Conservation (phyloP, 441 rosid species). For the Brassica hybrid region DNA sequence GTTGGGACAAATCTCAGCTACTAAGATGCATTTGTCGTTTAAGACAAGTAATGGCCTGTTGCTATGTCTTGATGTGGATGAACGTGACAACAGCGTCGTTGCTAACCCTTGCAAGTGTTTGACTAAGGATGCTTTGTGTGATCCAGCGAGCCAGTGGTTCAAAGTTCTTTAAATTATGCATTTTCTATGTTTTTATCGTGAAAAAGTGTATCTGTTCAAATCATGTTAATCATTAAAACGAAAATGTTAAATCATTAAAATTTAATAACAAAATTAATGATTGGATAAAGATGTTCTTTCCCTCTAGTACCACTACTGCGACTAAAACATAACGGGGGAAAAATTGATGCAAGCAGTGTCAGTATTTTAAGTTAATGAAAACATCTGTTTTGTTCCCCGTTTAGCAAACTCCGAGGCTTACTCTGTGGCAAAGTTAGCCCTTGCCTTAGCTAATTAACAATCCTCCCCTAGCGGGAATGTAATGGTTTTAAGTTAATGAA, state of each 20-base stretch:
- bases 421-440: no score
- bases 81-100: neutral
- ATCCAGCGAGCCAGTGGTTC: constrained; percentile 5
- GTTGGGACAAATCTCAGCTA: constrained; percentile 4
- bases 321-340: neutral
- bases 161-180: neutral
- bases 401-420: no score
- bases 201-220: neutral
- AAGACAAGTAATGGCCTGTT: constrained; percentile 1
- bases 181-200: neutral
- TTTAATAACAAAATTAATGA: neutral
- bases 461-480: no score
- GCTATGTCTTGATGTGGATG: constrained; percentile 2
- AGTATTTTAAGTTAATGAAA: no score
- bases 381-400: no score
- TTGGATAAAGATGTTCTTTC: neutral
- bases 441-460: no score
- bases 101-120: constrained; percentile 12
- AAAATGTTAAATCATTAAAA: neutral
- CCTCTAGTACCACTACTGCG: neutral
- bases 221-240: neutral
- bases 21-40: neutral
- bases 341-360: no score
- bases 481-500: no score
- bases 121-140: neutral